Percentiles rank a stretch among this genome's conserved stretches.
These are phyloP conservation scores for Jacaranda mimosifolia DNA, from an alignment of 257 asterid genomes.

Conservation along the genomic window DNA sequence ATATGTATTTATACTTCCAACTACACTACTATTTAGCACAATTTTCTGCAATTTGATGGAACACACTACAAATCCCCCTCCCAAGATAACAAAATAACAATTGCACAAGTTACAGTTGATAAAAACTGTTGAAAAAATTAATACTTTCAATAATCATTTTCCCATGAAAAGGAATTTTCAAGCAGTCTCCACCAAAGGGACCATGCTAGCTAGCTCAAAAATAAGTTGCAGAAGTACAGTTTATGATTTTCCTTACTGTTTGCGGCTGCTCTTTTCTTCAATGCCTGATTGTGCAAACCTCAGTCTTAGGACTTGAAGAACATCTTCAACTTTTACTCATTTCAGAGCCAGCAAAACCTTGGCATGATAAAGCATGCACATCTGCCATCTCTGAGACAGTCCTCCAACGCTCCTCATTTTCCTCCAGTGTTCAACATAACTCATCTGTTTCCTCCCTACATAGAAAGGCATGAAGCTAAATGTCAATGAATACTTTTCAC, in stretches of 20 bases:
- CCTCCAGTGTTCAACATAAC: constrained; percentile 75
- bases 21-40: too few relatives aligned
- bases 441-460: constrained; percentile 90
- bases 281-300: constrained; percentile 84
- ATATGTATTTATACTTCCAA: too few relatives aligned
- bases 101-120: too few relatives aligned
- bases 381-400: constrained; percentile 88
- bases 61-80: too few relatives aligned
- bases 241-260: constrained; percentile 29
- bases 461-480: neutral
- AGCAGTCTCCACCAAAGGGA: too few relatives aligned
- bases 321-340: constrained; percentile 77
- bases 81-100: too few relatives aligned
- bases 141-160: too few relatives aligned
- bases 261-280: constrained; percentile 77
- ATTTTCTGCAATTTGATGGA: too few relatives aligned
- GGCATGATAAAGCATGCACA: constrained; percentile 73
- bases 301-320: constrained; percentile 66
- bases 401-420: constrained; percentile 69
- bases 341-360: constrained; percentile 72
- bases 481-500: neutral
- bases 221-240: too few relatives aligned
- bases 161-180: too few relatives aligned
- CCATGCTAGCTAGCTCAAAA: too few relatives aligned
- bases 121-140: too few relatives aligned